These are phyloP conservation scores for Zygosaccharomyces pseudorouxii DNA, from an alignment of 805 yeast genomes.

Conservation along the genomic window DNA sequence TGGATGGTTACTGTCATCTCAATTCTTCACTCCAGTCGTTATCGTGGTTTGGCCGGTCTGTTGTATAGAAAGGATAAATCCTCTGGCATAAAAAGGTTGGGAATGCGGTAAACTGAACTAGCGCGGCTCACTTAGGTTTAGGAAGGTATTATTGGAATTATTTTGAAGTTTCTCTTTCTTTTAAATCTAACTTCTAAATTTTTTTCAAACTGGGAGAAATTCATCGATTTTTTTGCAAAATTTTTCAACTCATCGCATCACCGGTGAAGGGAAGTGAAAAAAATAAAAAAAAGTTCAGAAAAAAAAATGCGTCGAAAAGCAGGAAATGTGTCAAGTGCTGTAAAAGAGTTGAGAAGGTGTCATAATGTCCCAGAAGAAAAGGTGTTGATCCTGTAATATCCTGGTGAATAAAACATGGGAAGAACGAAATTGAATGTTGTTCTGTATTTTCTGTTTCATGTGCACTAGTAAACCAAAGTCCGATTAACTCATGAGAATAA, in stretches of 20 bases:
- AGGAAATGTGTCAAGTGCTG: not conserved
- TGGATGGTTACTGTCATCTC: conserved; percentile 35
- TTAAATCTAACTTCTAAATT: not conserved
- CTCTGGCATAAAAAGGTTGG: conserved; percentile 19
- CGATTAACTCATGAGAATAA: too few species aligned
- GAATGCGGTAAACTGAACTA: not conserved
- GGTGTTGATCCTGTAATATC: not conserved
- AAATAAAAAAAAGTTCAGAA: not conserved
- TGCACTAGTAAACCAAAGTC: too few species aligned
- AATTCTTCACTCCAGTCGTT: conserved; percentile 8
- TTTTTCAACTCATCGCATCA: conserved; percentile 12
- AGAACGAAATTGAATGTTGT: too few species aligned
- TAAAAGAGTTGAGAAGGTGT: too few species aligned
- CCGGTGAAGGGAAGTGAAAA: not conserved
- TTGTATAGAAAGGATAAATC: conserved; percentile 21
- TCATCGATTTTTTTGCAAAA: conserved; percentile 6
- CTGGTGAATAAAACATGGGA: too few species aligned
- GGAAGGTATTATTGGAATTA: not conserved
- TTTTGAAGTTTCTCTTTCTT: not conserved
- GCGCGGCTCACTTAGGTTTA: not conserved
- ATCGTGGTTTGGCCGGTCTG: conserved; percentile 26
- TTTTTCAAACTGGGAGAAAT: not conserved
- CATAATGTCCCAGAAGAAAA: too few species aligned
- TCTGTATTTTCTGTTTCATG: too few species aligned
- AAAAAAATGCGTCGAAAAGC: not conserved